These are phyloP conservation scores for Colletotrichum tamarilloi DNA, from an alignment of 2,329 filamentous ascomycete genomes.

Conservation along the genomic window DNA sequence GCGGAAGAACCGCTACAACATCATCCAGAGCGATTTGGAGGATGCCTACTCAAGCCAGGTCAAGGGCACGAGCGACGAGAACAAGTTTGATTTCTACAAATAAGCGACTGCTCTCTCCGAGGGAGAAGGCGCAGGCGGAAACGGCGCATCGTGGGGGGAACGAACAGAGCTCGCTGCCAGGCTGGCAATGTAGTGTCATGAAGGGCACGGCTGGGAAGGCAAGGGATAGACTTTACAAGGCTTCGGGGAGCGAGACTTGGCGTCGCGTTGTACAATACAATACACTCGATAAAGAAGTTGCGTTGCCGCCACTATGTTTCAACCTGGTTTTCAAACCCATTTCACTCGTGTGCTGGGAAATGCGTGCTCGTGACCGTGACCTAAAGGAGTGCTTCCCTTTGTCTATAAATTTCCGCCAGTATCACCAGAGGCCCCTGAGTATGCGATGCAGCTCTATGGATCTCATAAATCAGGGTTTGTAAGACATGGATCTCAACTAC, in stretches of 20 bases:
- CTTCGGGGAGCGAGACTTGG: conserved; percentile 21
- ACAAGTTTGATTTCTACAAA: conserved; percentile 94
- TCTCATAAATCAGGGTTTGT: too few relatives aligned
- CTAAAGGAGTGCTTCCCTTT: too few relatives aligned
- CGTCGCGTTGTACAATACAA: conserved; percentile 34
- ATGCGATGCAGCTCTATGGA: too few relatives aligned
- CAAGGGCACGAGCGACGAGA: conserved; percentile 76
- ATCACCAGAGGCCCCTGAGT: too few relatives aligned
- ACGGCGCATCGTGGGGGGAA: conserved; percentile 5
- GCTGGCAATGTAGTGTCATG: conserved; percentile 16
- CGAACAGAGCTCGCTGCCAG: conserved; percentile 17
- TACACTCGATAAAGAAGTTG: conserved; percentile 29
- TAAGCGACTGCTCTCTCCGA: conserved; percentile 51
- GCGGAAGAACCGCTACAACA: conserved; percentile 98
- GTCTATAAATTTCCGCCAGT: too few relatives aligned
- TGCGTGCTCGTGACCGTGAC: too few relatives aligned
- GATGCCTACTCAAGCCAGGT: conserved; percentile 98
- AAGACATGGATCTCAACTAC: too few relatives aligned
- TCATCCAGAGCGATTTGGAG: conserved; percentile 96
- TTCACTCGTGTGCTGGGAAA: background rate
- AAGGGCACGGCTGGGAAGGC: conserved; percentile 8
- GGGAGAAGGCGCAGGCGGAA: background rate
- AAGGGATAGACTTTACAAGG: conserved; percentile 29
- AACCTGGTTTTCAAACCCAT: background rate
- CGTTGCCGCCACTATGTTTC: background rate